phyloP scores from a whole-genome alignment of 305 asterid species.

The Fraxinus angustifolia region DNA sequence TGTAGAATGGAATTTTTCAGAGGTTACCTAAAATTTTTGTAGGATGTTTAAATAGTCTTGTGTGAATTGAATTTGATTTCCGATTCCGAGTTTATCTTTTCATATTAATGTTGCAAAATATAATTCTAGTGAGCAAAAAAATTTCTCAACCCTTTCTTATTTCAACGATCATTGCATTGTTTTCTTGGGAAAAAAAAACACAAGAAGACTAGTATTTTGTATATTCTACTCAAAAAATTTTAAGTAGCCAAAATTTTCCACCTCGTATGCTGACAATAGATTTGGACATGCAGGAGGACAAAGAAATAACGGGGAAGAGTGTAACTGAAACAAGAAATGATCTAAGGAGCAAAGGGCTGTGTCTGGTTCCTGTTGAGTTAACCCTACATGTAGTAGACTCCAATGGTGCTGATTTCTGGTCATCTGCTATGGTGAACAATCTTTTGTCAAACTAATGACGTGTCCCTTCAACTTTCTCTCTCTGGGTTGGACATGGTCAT shows the following conservation, averaged over 20 bases:
- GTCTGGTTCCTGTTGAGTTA: constrained; percentile 65
- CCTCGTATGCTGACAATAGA: neutral
- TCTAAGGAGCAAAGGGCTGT: constrained; percentile 63
- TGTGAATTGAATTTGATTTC: neutral
- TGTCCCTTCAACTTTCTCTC: no score
- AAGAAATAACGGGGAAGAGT: constrained; percentile 7
- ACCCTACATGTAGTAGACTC: constrained; percentile 49
- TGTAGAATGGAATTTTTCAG: neutral
- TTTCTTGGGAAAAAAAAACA: neutral
- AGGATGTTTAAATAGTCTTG: neutral
- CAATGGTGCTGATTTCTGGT: constrained; percentile 81
- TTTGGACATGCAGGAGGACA: constrained; percentile 37
- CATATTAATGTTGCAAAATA: neutral
- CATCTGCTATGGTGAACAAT: constrained; percentile 43
- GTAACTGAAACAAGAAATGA: constrained; percentile 28
- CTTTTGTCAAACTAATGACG: constrained; percentile 28
- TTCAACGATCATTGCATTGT: neutral
- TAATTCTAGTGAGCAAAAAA: no score
- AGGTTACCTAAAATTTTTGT: neutral
- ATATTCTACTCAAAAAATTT: no score
- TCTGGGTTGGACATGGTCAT: no score
- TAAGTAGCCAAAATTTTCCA: neutral
- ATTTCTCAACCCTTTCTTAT: neutral
- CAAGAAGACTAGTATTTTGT: neutral
- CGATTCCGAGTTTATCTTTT: neutral